Evolutionary conservation across 768 basidiomycete genomes (phyloP), one percentile per base, ranked within the genome.

Genomic region (Melanogaster broomeanus): DNA sequence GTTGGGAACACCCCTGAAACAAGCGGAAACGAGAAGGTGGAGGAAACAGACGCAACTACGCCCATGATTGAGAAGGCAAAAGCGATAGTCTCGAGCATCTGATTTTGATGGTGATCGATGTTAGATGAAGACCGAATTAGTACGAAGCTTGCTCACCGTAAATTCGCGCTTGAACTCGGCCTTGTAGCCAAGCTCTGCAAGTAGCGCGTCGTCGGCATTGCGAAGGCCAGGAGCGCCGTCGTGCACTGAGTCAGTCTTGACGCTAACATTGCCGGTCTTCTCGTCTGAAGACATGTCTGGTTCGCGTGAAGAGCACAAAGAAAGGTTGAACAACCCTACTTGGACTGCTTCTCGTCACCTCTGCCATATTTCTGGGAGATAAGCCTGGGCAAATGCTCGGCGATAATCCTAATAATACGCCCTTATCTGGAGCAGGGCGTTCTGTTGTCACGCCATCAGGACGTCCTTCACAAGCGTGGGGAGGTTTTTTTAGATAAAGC

Each of bases 11-110:
- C 49, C 83, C 84, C 83, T 49, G 81, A 80, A 5, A 78, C 67
- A 6, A 89, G 74, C 1, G 79, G 80, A 65, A 89, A 89, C 1
- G 77, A 78, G 34, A 84, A 69, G 3, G 84, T 87, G 3, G 86
- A 85, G 3, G 86, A 72, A 4, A 89, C 81, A 5, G 84, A 85
- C 4, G 85, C 82, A 25, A 88, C 68, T 27, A 89, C 81, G 4
- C 85, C 87, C 87, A 87, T 87, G 56, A 82, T 86, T 10, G 81
- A 83, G 64, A 88, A 80, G 0, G 83, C 75, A 59, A 88, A 87
- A 0, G 82, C 81, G 19, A 85, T 70, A 2, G 84, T 85, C 68
- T 87, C 84, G 11, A 84, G 46, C 34, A 82, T 72, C 79, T 84
- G 50, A 18, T 25, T 18, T 50, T 42, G 15, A 25, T 18, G 10